These are phyloP conservation scores for Gelatoporia subvermispora DNA, from an alignment of 768 basidiomycete species.

Conservation along the genomic window DNA sequence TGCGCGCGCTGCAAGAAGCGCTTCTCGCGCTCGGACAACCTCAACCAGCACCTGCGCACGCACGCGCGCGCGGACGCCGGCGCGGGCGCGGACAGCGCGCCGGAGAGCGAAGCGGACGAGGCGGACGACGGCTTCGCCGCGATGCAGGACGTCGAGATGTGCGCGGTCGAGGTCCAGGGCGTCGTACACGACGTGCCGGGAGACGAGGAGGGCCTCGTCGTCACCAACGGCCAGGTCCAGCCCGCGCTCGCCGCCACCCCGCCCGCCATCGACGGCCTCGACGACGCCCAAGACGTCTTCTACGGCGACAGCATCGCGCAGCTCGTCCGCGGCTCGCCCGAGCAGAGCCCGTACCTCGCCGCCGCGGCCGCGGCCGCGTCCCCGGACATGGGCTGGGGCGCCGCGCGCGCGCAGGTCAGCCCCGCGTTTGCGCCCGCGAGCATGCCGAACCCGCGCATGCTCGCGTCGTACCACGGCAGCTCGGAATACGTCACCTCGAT, in stretches of 20 bases:
- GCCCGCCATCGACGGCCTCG: conserved; percentile 11
- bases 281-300: conserved; percentile 16
- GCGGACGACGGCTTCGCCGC: conserved; percentile 23
- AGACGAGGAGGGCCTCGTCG: conserved; percentile 53
- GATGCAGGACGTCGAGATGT: conserved; percentile 45
- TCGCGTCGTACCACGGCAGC: conserved; percentile 14
- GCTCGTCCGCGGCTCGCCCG: conserved; percentile 14
- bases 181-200: conserved; percentile 51
- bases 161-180: conserved; percentile 56
- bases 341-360: conserved; percentile 11
- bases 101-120: conserved; percentile 26
- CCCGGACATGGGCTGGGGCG: conserved; percentile 35
- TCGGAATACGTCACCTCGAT: conserved; percentile 39
- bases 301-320: conserved; percentile 14
- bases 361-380: conserved; percentile 17
- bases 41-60: conserved; percentile 81
- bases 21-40: conserved; percentile 86
- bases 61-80: conserved; percentile 46
- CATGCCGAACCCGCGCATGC: conserved; percentile 20
- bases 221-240: conserved; percentile 17
- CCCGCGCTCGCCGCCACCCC: conserved; percentile 7
- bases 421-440: not conserved
- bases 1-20: conserved; percentile 73
- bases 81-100: conserved; percentile 24
- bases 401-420: conserved; percentile 15